A percentile compares a stretch with the other conserved stretches of the same genome.
Conservation (phyloP, 2,329 filamentous ascomycete species). For the Coniochaeta pulveracea region DNA sequence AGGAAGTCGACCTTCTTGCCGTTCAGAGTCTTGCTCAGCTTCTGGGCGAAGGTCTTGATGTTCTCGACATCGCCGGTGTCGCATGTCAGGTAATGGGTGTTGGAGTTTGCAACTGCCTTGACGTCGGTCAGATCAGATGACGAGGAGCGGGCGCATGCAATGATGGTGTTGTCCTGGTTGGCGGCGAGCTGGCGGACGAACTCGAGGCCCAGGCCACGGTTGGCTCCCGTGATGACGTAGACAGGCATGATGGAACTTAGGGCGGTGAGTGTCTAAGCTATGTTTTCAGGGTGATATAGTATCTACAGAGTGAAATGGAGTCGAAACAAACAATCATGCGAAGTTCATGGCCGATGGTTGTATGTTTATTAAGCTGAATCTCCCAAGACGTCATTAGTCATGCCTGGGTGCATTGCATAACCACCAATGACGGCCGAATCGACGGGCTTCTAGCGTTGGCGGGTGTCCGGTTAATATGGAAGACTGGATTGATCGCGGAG, state of each 20-base stretch:
- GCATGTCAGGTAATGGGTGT: constrained; percentile 18
- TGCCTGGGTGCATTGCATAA: too few species aligned
- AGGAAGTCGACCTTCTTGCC: constrained; percentile 22
- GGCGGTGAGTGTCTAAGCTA: too few species aligned
- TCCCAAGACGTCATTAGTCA: too few species aligned
- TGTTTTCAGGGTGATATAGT: too few species aligned
- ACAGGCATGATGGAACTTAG: constrained; percentile 19
- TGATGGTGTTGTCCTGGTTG: constrained; percentile 14
- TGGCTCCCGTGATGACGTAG: constrained; percentile 21
- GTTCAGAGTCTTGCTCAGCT: constrained; percentile 15
- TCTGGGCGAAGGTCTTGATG: constrained; percentile 15
- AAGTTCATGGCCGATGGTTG: too few species aligned
- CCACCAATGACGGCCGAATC: too few species aligned
- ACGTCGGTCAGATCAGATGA: constrained; percentile 10
- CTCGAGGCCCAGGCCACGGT: constrained; percentile 19
- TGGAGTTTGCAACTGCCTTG: constrained; percentile 8
- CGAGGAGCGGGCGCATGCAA: constrained; percentile 9
- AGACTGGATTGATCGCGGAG: too few species aligned
- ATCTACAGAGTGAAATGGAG: too few species aligned
- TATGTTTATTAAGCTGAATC: too few species aligned
- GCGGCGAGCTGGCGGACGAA: constrained; percentile 18
- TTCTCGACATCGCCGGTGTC: constrained; percentile 19
- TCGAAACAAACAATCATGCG: too few species aligned
- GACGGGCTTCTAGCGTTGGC: too few species aligned
- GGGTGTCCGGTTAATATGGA: too few species aligned